These are phyloP conservation scores for Candida loeiensis DNA, from an alignment of 805 yeast genomes.

Conservation along the genomic window DNA sequence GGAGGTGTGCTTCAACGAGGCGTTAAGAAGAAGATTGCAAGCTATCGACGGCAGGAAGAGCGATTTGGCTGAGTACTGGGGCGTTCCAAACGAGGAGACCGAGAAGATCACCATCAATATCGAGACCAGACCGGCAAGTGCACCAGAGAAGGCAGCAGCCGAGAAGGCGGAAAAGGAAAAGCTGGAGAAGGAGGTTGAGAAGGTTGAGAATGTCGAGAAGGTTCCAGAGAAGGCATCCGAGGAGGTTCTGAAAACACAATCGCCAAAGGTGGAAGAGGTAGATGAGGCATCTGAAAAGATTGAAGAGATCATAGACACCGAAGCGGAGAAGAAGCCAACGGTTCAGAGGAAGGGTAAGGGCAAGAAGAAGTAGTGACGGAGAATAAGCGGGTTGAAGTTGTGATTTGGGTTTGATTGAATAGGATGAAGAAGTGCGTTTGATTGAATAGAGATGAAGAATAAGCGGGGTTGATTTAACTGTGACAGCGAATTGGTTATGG, in stretches of 20 bases:
- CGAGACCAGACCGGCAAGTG: conserved; percentile 7
- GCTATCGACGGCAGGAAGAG: conserved; percentile 41
- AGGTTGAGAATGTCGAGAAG: too few species aligned
- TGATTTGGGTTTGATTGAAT: not conserved
- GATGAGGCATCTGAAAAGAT: not conserved
- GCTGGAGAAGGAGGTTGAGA: not conserved
- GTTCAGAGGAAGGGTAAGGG: conserved; percentile 4
- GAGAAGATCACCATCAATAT: conserved; percentile 5
- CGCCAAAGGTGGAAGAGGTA: too few species aligned
- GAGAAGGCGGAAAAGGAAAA: conserved; percentile 4
- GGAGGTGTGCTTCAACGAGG: conserved; percentile 90
- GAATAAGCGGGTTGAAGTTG: not conserved
- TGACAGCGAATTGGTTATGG: too few species aligned
- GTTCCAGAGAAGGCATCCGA: too few species aligned
- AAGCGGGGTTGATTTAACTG: too few species aligned
- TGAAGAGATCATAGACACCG: not conserved
- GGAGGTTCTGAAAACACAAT: too few species aligned
- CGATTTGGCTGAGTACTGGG: conserved; percentile 35
- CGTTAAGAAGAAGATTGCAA: conserved; percentile 69
- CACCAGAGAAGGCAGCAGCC: conserved; percentile 2
- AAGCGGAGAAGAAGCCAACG: not conserved
- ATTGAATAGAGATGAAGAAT: too few species aligned
- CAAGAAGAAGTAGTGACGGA: not conserved
- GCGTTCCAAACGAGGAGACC: conserved; percentile 17
- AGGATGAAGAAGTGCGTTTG: too few species aligned